phyloP scores from a whole-genome alignment of 352 stramenopile species.

The Hyaloperonospora brassicae region DNA sequence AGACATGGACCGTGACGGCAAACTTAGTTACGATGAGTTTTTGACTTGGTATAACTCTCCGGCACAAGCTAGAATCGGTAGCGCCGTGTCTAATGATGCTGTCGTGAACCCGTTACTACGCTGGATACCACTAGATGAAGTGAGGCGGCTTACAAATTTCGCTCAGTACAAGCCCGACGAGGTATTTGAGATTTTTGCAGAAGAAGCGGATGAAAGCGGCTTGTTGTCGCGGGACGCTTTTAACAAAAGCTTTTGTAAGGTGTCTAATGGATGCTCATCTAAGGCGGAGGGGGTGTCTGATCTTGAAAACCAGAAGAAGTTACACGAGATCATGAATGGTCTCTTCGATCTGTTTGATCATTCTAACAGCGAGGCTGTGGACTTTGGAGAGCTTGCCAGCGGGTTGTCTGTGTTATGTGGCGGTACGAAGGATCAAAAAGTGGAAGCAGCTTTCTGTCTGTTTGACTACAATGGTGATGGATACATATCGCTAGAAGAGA shows the following conservation, averaged over 20 bases:
- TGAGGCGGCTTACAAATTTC: constrained; percentile 79
- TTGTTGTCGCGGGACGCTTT: constrained; percentile 68
- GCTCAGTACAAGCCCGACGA: constrained; percentile 65
- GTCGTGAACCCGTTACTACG: constrained; percentile 65
- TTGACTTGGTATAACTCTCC: constrained; percentile 78
- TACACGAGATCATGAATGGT: constrained; percentile 49
- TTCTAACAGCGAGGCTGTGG: constrained; percentile 61
- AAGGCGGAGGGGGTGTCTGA: constrained; percentile 5
- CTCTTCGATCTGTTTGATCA: constrained; percentile 81
- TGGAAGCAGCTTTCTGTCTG: constrained; percentile 74
- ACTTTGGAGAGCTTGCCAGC: constrained; percentile 79
- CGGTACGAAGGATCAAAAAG: constrained; percentile 82
- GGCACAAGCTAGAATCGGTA: constrained; percentile 60
- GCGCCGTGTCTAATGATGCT: constrained; percentile 56
- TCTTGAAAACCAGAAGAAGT: constrained; percentile 34
- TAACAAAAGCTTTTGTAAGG: constrained; percentile 64
- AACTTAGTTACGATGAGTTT: constrained; percentile 85
- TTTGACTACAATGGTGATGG: constrained; percentile 87
- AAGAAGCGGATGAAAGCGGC: constrained; percentile 64
- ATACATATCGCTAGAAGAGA: constrained; percentile 81
- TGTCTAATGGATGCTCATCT: constrained; percentile 37
- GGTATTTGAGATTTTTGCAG: constrained; percentile 84
- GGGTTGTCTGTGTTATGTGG: constrained; percentile 77
- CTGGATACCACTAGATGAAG: constrained; percentile 79
- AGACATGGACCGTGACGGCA: constrained; percentile 68